phyloP scores from a whole-genome alignment of 768 basidiomycete species.

The Pleurotus pulmonarius region DNA sequence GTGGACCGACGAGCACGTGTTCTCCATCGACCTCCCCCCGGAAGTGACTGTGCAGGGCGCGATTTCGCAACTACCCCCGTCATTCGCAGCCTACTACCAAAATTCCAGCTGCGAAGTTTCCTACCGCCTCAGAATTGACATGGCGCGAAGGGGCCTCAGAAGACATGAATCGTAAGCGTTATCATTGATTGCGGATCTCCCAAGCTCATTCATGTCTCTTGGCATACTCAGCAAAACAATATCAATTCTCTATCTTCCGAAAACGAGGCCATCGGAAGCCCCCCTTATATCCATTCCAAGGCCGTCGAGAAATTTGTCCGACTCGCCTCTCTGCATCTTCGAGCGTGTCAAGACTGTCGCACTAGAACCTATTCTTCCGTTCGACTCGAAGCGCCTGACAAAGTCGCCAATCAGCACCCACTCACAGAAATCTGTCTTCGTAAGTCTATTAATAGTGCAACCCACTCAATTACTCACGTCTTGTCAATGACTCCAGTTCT shows the following conservation, averaged over 20 bases:
- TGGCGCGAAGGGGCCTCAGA: constrained; percentile 33
- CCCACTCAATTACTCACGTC: background rate
- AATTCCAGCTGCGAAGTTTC: constrained; percentile 28
- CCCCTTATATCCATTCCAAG: constrained; percentile 27
- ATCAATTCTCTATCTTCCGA: constrained; percentile 40
- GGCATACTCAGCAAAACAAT: constrained; percentile 21
- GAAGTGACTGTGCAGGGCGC: constrained; percentile 22
- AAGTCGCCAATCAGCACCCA: constrained; percentile 10
- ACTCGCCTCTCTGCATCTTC: constrained; percentile 15
- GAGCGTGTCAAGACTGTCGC: constrained; percentile 26
- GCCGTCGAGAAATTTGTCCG: constrained; percentile 17
- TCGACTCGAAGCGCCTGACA: background rate
- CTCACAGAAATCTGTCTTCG: constrained; percentile 20
- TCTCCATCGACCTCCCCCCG: constrained; percentile 37
- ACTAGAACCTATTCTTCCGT: constrained; percentile 16
- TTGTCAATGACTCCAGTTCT: constrained; percentile 23
- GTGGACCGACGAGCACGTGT: constrained; percentile 24
- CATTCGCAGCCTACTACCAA: constrained; percentile 24
- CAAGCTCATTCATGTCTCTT: too few species aligned
- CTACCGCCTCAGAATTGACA: constrained; percentile 33
- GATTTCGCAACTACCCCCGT: constrained; percentile 31
- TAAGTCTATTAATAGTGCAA: constrained; percentile 13
- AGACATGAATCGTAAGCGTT: constrained; percentile 35
- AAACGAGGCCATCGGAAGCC: constrained; percentile 32
- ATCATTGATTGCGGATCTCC: background rate